Evolutionary conservation across 179 eudicot species (phyloP).

Genomic region (Sideroxylon spinosum): DNA sequence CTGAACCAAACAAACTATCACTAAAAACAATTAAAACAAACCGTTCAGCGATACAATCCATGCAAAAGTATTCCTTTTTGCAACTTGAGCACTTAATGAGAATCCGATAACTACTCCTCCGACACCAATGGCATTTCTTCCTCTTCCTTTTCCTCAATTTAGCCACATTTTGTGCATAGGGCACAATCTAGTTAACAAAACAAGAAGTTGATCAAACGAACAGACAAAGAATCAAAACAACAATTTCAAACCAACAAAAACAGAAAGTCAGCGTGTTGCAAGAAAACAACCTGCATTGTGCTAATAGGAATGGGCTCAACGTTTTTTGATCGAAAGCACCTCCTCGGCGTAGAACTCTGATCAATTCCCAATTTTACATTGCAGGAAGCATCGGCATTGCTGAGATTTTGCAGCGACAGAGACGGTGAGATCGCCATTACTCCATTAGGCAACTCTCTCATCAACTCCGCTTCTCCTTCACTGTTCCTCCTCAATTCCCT

Average conservation of each 20-base stretch:
- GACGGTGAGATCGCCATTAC: constrained; percentile 65
- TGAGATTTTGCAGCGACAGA: constrained; percentile 30
- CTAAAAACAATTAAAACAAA: constrained; percentile 24
- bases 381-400: constrained; percentile 30
- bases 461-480: constrained; percentile 33
- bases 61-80: constrained; percentile 64
- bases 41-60: constrained; percentile 70
- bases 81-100: constrained; percentile 66
- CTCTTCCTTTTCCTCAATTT: constrained; percentile 42
- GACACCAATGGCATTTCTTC: constrained; percentile 90
- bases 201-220: not conserved
- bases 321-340: constrained; percentile 79
- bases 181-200: constrained; percentile 40
- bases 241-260: constrained; percentile 1
- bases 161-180: constrained; percentile 37
- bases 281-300: constrained; percentile 56
- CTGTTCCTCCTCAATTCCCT: constrained; percentile 19
- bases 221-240: constrained; percentile 11
- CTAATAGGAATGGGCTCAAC: constrained; percentile 61
- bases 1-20: not conserved
- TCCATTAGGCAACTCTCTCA: constrained; percentile 77
- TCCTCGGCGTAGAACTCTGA: constrained; percentile 24
- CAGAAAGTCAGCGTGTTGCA: not conserved
- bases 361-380: constrained; percentile 59
- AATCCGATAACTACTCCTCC: constrained; percentile 32